Conservation (phyloP, 768 basidiomycete species). For the Paxillus ammoniavirescens region DNA sequence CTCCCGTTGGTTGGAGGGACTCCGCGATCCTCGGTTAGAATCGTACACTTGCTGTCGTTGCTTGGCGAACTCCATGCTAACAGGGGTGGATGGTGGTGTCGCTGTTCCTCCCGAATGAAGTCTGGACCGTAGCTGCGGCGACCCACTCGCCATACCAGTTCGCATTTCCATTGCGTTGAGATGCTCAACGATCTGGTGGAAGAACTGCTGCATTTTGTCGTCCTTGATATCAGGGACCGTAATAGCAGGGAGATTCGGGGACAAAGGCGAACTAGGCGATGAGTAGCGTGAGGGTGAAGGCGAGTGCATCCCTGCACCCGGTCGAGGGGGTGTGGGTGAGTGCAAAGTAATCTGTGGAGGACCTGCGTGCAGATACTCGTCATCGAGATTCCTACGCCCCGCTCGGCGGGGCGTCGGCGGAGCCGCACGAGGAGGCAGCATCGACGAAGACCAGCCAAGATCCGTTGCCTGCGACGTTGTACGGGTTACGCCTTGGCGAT, state of each 20-base stretch:
- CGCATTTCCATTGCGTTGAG: constrained; percentile 70
- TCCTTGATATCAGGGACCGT: constrained; percentile 72
- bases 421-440: constrained; percentile 51
- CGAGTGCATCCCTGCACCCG: constrained; percentile 13
- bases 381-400: constrained; percentile 27
- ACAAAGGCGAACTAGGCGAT: constrained; percentile 29
- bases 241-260: constrained; percentile 45
- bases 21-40: not conserved
- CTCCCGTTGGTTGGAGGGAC: constrained; percentile 32
- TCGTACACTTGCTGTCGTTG: constrained; percentile 11
- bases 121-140: constrained; percentile 13
- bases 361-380: constrained; percentile 12
- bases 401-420: constrained; percentile 67
- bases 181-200: constrained; percentile 81
- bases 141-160: constrained; percentile 27
- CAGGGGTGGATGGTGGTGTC: constrained; percentile 11
- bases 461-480: constrained; percentile 26
- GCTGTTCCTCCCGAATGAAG: not conserved
- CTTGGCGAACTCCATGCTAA: constrained; percentile 21
- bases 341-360: constrained; percentile 27
- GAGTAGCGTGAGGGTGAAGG: constrained; percentile 25
- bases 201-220: constrained; percentile 77
- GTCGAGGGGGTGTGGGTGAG: constrained; percentile 25
- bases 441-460: constrained; percentile 31
- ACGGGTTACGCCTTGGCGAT: constrained; percentile 16